These are phyloP conservation scores for Isoetes taiwanensis DNA, from an alignment of 75 land plant genomes.

Conservation along the genomic window DNA sequence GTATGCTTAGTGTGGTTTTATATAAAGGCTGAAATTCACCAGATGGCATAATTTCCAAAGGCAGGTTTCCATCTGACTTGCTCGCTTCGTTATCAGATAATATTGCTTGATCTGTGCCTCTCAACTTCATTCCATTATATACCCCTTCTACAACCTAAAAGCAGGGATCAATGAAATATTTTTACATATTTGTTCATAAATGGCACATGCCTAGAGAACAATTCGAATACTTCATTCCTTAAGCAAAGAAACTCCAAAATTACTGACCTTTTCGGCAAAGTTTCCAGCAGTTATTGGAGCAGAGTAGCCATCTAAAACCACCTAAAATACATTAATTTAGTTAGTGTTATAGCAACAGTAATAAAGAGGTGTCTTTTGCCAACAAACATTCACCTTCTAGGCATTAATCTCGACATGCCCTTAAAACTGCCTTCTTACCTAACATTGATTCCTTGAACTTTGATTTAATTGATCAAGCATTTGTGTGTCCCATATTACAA, in stretches of 20 bases:
- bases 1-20: slow-evolving; percentile 62
- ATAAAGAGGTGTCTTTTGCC: too few species aligned
- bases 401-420: too few species aligned
- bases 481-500: too few species aligned
- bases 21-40: slow-evolving; percentile 94
- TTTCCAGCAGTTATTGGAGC: slow-evolving; percentile 96
- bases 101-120: slow-evolving; percentile 59
- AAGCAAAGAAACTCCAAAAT: not conserved
- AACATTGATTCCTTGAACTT: too few species aligned
- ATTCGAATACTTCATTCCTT: not conserved
- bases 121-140: slow-evolving; percentile 62
- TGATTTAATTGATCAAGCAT: too few species aligned
- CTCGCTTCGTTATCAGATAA: slow-evolving; percentile 47
- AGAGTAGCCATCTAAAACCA: slow-evolving; percentile 89
- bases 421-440: too few species aligned
- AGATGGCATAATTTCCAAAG: slow-evolving; percentile 78
- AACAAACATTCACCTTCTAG: too few species aligned
- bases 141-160: slow-evolving; percentile 64
- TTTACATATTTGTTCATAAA: not conserved
- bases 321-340: slow-evolving; percentile 30
- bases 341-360: too few species aligned
- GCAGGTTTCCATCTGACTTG: slow-evolving; percentile 32
- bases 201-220: not conserved
- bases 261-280: slow-evolving; percentile 86
- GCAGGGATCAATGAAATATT: not conserved